These are phyloP conservation scores for Globisporangium viniferum DNA, from an alignment of 352 stramenopile genomes.

Conservation along the genomic window DNA sequence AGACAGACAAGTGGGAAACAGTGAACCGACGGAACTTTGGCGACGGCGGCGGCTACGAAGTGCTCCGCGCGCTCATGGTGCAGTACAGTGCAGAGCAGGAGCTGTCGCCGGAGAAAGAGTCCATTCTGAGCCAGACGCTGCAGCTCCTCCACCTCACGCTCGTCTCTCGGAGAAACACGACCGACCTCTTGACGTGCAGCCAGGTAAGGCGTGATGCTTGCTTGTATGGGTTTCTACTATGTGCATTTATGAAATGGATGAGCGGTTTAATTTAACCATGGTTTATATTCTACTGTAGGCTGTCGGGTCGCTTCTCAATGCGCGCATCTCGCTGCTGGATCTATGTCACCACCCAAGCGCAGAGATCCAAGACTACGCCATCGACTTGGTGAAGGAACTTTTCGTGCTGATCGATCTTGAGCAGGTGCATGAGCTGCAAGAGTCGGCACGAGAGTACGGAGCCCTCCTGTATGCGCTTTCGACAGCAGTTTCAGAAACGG, in stretches of 20 bases:
- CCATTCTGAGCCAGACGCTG: constrained; percentile 47
- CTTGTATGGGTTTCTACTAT: too few relatives aligned
- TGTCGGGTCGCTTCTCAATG: constrained; percentile 60
- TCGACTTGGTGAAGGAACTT: constrained; percentile 72
- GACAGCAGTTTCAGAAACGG: constrained; percentile 34
- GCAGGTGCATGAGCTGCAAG: constrained; percentile 76
- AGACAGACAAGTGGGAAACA: constrained; percentile 66
- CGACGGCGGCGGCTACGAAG: constrained; percentile 65
- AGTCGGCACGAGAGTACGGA: constrained; percentile 73
- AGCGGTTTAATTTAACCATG: too few relatives aligned
- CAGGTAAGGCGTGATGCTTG: constrained; percentile 18
- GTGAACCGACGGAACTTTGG: constrained; percentile 78
- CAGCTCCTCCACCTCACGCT: constrained; percentile 69
- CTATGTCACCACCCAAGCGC: constrained; percentile 54
- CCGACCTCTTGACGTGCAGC: constrained; percentile 49
- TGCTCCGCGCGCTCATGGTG: constrained; percentile 63
- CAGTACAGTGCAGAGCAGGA: constrained; percentile 39
- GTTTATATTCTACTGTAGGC: constrained; percentile 21
- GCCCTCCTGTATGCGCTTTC: constrained; percentile 68
- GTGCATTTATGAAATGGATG: too few relatives aligned
- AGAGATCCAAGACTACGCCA: constrained; percentile 48
- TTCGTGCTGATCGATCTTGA: constrained; percentile 71
- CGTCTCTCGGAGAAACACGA: constrained; percentile 46
- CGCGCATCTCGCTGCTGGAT: constrained; percentile 58
- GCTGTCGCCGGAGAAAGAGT: constrained; percentile 23